Base-by-base conservation (phyloP, 1,284 basidiomycete genomes). In the Fomitopsis pinicola region DNA sequence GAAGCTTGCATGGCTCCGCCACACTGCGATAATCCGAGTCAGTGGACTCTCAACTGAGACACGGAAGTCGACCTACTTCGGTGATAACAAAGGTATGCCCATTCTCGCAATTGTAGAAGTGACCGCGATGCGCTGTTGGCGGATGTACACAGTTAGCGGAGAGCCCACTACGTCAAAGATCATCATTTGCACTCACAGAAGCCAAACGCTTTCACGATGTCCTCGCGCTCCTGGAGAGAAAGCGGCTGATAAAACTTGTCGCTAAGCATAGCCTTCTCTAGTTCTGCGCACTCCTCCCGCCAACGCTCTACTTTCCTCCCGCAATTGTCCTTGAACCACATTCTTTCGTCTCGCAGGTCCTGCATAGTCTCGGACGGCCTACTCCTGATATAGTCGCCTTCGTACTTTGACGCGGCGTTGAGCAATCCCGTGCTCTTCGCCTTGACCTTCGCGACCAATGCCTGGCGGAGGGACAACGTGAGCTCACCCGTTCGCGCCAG, bases 1-100 rank as follows among this genome's bases (percentile, higher is more conserved):
- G 78, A 65, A 3, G 58, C 63, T 63, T 82, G 28, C 77, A 78
- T 80, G 1, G 83, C 83, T 3, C 83, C 84, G 55, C 84, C 83
- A 61, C 85, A 85, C 82, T 87, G 46, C 9, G n/a, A 28, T 10
- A n/a, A 28, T 10, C 9, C 14, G 40, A 33, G 30, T 54, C 15
- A 53, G 28, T 26, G 6, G 8, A 38, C 3, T 30, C 12, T 52
- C 10, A 12, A 42, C 5, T 14, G 3, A 5, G 22, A 26, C 14
- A 17, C 46, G 36, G 44, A 19, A 22, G 15, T 19, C 28, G 17
- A 60, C 67, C 19, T 58, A 72, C 71, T 59, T 71, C 69, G 0
- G 67, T 68, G 45, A 72, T 72, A 22, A 72, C 69, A 33, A 70
- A 72, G 1, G 71, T 70, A 55, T 72, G 71, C 4, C 71, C 71